Base-by-base conservation (phyloP, 78 protist genomes). In the Emiliania huxleyi region DNA sequence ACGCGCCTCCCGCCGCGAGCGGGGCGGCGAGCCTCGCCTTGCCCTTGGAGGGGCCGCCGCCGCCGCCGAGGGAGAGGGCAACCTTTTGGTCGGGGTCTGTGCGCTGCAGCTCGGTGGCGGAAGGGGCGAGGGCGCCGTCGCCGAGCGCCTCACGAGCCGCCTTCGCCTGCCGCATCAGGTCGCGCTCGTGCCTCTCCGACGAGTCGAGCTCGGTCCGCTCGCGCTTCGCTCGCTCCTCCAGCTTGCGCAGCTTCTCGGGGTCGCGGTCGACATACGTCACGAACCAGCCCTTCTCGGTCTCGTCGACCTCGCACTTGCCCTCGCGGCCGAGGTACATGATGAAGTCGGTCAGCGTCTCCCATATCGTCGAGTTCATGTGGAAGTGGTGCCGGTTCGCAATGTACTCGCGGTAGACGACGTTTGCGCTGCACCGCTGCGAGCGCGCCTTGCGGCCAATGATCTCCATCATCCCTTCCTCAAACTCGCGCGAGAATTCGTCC, bases 281-380 rank as follows among this genome's bases (percentile, higher is more conserved):
- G 62, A 46, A 95, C 97, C 96, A 97, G 75, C 98, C 98, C 90
- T 97, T 97, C 18, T 96, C 95, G 11, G 98, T 96, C 55, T 97
- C 96, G 55, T 97, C 99, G 5, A 96, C 98, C 44, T 83, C 81
- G 92, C 97, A 94, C 91, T 91, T 73, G 0, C 98, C 96, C 42
- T 44, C 73, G 88, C 93, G 93, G 26, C 97, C 98, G 33, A 97
- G 92, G 84, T 97, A 95, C 89, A 81, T 94, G 21, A 98, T 95
- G 87, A 96, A 97, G n/a, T 91, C 97, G 0, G 97, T 91, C 44
- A 98, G 92, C 56, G 94, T 85, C 69, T 87, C 91, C 94, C 94
- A 92, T n/a, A 44, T 55, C 25, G 94, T 92, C 69, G 94, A 55
- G 85, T 92, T 92, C 94, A 92, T 92, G 91, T 92, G 94, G 22